A percentile compares a stretch with the other conserved stretches of the same genome.
Evolutionary conservation across 2,329 filamentous ascomycete species (phyloP).

Genomic region (Calonectria pauciramosa): DNA sequence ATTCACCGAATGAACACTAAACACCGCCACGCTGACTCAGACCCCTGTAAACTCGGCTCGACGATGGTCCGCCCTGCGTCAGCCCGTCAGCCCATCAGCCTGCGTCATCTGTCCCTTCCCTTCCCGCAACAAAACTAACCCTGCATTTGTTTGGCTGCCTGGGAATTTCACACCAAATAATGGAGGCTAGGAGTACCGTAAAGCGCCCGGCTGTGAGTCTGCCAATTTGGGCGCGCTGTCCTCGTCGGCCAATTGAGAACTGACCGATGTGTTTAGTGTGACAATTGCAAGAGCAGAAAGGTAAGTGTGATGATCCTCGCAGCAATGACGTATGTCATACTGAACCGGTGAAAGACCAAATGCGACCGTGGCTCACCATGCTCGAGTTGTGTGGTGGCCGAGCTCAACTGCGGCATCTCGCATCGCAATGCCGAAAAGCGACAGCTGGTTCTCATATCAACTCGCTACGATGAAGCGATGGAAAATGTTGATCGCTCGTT

Average conservation of each 20-base stretch:
- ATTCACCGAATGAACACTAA: too few species aligned
- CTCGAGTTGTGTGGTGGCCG: background rate
- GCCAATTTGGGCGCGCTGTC: background rate
- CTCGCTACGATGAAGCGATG: slow-evolving; percentile 2
- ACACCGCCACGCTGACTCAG: too few species aligned
- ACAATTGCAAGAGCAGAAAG: slow-evolving; percentile 11
- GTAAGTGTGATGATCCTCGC: background rate
- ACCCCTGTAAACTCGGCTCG: background rate
- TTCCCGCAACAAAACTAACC: background rate
- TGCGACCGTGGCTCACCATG: slow-evolving; percentile 1
- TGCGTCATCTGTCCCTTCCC: background rate
- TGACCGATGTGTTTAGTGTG: background rate
- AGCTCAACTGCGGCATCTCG: background rate
- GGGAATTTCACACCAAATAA: background rate
- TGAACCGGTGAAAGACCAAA: background rate
- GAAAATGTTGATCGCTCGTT: slow-evolving; percentile 2
- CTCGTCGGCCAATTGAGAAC: background rate
- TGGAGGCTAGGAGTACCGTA: background rate
- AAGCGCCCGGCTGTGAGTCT: background rate
- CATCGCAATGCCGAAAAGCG: background rate
- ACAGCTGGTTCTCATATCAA: background rate
- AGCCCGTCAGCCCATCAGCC: background rate
- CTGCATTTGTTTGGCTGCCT: too few species aligned
- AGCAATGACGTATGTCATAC: background rate
- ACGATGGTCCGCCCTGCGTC: background rate